phyloP scores from a whole-genome alignment of 1,139 yeast genomes.

The Ogataea hybrid region DNA sequence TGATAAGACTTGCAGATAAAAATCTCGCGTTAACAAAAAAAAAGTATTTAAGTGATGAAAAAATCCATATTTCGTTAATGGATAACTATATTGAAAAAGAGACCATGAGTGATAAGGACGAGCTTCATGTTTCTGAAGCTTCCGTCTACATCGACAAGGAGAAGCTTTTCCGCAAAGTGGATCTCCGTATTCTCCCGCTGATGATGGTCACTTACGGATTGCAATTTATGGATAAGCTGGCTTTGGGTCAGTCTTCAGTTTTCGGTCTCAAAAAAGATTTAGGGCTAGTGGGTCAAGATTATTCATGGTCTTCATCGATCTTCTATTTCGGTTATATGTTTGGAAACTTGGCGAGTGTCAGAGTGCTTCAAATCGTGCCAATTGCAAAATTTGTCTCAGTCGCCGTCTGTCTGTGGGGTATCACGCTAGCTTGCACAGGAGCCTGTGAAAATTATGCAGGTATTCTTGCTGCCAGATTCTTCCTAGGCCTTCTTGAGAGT shows the following conservation, averaged over 20 bases:
- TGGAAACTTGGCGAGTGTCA: conserved; percentile 20
- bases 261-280: conserved; percentile 22
- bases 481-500: conserved; percentile 35
- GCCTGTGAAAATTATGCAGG: conserved; percentile 34
- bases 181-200: conserved; percentile 16
- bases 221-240: conserved; percentile 26
- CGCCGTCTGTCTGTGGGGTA: conserved; percentile 23
- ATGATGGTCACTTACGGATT: conserved; percentile 22
- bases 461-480: conserved; percentile 37
- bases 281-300: conserved; percentile 21
- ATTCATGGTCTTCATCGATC: conserved; percentile 51
- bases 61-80: conserved; percentile 1
- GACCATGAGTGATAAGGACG: conserved; percentile 1
- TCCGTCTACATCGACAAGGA: conserved; percentile 9
- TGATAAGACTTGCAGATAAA: conserved; percentile 1
- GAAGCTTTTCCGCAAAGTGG: conserved; percentile 22
- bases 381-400: conserved; percentile 20
- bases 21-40: neutral
- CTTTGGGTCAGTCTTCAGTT: conserved; percentile 22
- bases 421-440: conserved; percentile 30
- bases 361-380: conserved; percentile 21
- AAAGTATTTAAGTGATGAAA: neutral
- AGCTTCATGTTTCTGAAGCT: conserved; percentile 5
- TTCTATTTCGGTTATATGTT: conserved; percentile 54
- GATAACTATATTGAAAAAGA: conserved; percentile 1